Evolutionary conservation across 306 rosid species (phyloP), one percentile per base, ranked within the genome.

Genomic region (Ormosia semicastrata): DNA sequence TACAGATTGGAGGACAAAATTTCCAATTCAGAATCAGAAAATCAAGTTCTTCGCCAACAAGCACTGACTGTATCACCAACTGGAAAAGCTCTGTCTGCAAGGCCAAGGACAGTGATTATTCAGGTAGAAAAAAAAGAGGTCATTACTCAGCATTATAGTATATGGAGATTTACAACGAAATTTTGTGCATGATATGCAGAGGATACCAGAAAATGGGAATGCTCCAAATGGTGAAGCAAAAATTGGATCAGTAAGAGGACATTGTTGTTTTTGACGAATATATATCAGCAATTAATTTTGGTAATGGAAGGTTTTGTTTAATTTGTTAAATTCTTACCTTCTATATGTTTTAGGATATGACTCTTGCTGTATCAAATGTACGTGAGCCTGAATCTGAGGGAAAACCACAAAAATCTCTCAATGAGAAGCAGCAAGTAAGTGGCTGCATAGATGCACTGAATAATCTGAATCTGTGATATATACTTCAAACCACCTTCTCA

Each of bases 41-140:
- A 96, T 78, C 99, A 96, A 87, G 97, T 96, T 83, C 95, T 96
- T 91, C 99, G 99, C 79, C 99, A 96, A 87, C 98, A 96, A 89
- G 97, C 98, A 86, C 79, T 96, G 92, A 89, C 95, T 75, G 91
- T 89, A 86, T 96, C 99, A 33, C 98, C 99, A 56, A 94, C 97
- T 36, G 98, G 84, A 77, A 96, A 86, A 83, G 62, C 94, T 83
- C 73, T 93, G 50, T 87, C 99, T 79, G 82, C 93, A 46, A 89
- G 98, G 86, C 86, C 97, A 65, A 94, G 86, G 92, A 86, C 97
- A 0, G 86, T 91, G 85, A 96, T 96, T 80, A 78, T 92, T 88
- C 99, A 92, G 98, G 99, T 96, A 89, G 70, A 64, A 37, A 24
- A 71, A 50, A 81, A 65, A 79, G 32, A 5, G 67, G 36, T 66